Evolutionary conservation across 2,329 filamentous ascomycete genomes (phyloP), one percentile per base, ranked within the genome.

Genomic region (Teratosphaeria destructans): DNA sequence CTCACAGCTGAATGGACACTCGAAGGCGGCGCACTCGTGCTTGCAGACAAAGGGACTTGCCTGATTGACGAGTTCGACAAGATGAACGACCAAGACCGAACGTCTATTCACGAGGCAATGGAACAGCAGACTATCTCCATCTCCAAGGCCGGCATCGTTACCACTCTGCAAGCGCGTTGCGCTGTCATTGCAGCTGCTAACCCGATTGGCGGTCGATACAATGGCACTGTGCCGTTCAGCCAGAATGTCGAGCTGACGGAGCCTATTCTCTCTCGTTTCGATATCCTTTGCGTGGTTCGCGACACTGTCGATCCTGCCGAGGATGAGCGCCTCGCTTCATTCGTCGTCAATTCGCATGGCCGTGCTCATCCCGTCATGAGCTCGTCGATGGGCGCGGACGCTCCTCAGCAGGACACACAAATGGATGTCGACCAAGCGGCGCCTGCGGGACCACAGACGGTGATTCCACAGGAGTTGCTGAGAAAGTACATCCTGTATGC

Each of bases 41-140:
- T 99, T 59, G 94, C 94, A 16, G 94, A 99, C 73, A 88, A 90
- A 65, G 94, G 94, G 49, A 96, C 90, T 16, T 97, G 94, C 70
- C 81, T 99, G 34, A 99, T 99, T 63, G 94, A 99, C 69, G 94
- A 99, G 76, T 99, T 99, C 69, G 94, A 99, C 82, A 99, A 99
- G 81, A 99, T 99, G 94, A 97, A 97, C 73, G 94, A 99, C 73
- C 91, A 97, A 72, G 94, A 99, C 74, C 85, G 94, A 65, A 97
- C 94, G 0, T 96, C 91, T 7, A 99, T 99, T 67, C 94, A 99
- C 82, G 94, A 99, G 80, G 94, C 94, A 61, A 99, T 99, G 94
- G 94, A 99, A 75, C 94, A 99, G 76, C 94, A 99, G 77, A 99
- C 94, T 1, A 99, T 99, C 66, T 97, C 93, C 62, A 99, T 99